Conservation (phyloP, 257 asterid genomes). For the Capsicum baccatum region DNA sequence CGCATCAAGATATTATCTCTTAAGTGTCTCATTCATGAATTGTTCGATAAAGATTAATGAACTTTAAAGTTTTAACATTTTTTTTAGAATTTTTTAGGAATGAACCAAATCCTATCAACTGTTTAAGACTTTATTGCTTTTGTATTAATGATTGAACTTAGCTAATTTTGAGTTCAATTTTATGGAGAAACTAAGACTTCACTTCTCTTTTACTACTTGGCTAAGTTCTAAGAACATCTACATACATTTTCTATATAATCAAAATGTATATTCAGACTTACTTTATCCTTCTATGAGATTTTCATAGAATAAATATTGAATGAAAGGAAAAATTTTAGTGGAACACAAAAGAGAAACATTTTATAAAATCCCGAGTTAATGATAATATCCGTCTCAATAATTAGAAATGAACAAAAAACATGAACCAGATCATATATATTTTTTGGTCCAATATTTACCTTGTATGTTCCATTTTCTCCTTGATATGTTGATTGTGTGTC, state of each 20-base stretch:
- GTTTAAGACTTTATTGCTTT: not conserved
- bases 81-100: not conserved
- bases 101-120: not conserved
- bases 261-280: not conserved
- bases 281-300: not conserved
- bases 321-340: not conserved
- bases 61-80: not conserved
- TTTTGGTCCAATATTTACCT: not conserved
- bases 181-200: not conserved
- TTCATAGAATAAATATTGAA: not conserved
- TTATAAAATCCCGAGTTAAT: not conserved
- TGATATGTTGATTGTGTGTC: not conserved
- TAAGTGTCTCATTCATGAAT: not conserved
- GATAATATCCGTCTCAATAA: not conserved
- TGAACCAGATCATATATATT: not conserved
- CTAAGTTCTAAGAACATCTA: constrained; percentile 19
- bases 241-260: not conserved
- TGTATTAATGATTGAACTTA: not conserved
- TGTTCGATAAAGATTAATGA: not conserved
- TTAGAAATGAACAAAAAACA: constrained; percentile 1
- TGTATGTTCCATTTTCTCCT: not conserved
- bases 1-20: not conserved
- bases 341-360: not conserved
- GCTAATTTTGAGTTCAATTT: not conserved
- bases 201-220: constrained; percentile 8